Base-by-base conservation (phyloP, 371 early-diverging fungal species). In the Dinochytrium kinnereticum region DNA sequence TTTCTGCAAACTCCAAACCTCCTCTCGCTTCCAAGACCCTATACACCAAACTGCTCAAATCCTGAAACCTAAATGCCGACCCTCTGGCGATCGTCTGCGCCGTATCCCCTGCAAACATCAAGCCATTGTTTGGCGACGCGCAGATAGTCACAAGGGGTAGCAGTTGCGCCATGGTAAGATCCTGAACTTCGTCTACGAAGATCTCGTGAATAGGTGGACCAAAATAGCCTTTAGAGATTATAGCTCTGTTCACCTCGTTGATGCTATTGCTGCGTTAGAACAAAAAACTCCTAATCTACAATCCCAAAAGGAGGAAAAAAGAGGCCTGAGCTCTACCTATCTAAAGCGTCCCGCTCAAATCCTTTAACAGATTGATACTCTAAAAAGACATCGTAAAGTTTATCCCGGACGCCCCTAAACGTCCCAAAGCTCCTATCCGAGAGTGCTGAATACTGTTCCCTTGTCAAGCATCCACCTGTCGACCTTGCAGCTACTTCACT, bases 61-160 rank as follows among this genome's bases (percentile, higher is more conserved):
- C 77, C 64, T 76, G 51, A 34, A 76, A 76, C 7, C 77, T 72
- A 36, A 76, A 76, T 15, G 50, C 68, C n/a, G 77, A 76, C 0
- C 77, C 77, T 13, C 73, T 57, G 49, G 72, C 30, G 68, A 76
- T 76, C 21, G 64, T 65, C 64, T 76, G 77, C 1, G 77, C 77
- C 19, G 77, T 76, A 39, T 76, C 77, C 33, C 77, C 77, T 38
- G 77, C 77, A 68, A 76, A 76, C 77, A 76, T 70, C 44, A 76
- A 69, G 1, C 77, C 59, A 57, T 24, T 7, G 26, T 26, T 26
- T 57, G 21, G 59, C 59, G 26, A 57, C 26, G 21, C 7, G 59
- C 26, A 57, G 10, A 24, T 57, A 7, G 59, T 10, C 7, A 24
- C 59, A 17, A 24, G 24, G 26, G 59, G 59, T 10, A 24, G 24